A percentile compares a stretch with the other conserved stretches of the same genome.
Evolutionary conservation across 2,329 filamentous ascomycete genomes (phyloP).

Genomic region (Amesomyces nigricolor): DNA sequence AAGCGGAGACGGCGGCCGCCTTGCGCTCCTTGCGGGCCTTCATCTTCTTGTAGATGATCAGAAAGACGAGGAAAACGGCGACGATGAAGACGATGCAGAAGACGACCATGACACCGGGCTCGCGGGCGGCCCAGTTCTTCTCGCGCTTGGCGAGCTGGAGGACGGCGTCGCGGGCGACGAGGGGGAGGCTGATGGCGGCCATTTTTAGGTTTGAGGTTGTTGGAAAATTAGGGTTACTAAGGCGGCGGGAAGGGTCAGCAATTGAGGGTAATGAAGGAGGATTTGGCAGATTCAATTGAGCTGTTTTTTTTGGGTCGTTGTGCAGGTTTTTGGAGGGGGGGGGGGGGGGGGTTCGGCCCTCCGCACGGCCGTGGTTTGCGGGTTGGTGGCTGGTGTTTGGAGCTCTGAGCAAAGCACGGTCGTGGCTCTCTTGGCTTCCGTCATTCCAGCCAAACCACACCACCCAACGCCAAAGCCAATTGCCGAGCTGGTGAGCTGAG

Average conservation of each 20-base stretch:
- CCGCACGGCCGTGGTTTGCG: background rate
- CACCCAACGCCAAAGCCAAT: background rate
- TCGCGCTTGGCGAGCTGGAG: slow-evolving; percentile 44
- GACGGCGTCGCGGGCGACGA: slow-evolving; percentile 31
- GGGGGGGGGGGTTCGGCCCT: background rate
- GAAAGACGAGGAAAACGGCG: slow-evolving; percentile 41
- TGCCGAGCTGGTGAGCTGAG: background rate
- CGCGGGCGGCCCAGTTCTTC: slow-evolving; percentile 52
- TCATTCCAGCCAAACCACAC: slow-evolving; percentile 13
- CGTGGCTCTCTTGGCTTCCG: slow-evolving; percentile 21
- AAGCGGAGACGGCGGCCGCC: slow-evolving; percentile 19
- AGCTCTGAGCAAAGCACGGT: background rate
- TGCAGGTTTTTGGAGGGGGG: background rate
- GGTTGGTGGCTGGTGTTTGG: background rate
- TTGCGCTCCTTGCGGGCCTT: slow-evolving; percentile 28
- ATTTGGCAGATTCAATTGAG: background rate
- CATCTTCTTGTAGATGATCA: slow-evolving; percentile 40
- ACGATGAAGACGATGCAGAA: slow-evolving; percentile 57
- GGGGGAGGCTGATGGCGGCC: slow-evolving; percentile 32
- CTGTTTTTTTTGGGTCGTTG: no score
- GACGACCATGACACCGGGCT: slow-evolving; percentile 57
- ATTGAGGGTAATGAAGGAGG: background rate
- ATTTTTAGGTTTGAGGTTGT: slow-evolving; percentile 26
- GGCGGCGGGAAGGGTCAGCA: slow-evolving; percentile 1
- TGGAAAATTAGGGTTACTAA: slow-evolving; percentile 13